Conservation (phyloP, 176 grass and related monocot genomes). For the Sorghum bicolor region Sorghum_bicolor_NCBIv3 NC_012871.2:70868501-70869000, state of each 20-base stretch:
- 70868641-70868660: not conserved
- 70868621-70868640: not conserved
- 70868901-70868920: not conserved
- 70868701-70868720: not conserved
- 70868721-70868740: not conserved
- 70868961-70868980: no score
- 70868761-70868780: not conserved
- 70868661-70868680: not conserved
- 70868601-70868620: not conserved
- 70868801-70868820: not conserved
- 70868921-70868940: not conserved
- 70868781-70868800: not conserved
- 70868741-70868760: not conserved
- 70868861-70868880: not conserved
- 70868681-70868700: not conserved
- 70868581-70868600: not conserved
- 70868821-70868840: not conserved
- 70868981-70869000: no score
- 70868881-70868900: not conserved
- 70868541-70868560: slow-evolving; percentile 7
- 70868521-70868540: not conserved
- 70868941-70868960: no score
- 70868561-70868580: slow-evolving; percentile 9
- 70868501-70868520: slow-evolving; percentile 13
- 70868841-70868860: not conserved